Conservation (phyloP, 441 rosid genomes). For the Cnidoscolus chayamansa region DNA sequence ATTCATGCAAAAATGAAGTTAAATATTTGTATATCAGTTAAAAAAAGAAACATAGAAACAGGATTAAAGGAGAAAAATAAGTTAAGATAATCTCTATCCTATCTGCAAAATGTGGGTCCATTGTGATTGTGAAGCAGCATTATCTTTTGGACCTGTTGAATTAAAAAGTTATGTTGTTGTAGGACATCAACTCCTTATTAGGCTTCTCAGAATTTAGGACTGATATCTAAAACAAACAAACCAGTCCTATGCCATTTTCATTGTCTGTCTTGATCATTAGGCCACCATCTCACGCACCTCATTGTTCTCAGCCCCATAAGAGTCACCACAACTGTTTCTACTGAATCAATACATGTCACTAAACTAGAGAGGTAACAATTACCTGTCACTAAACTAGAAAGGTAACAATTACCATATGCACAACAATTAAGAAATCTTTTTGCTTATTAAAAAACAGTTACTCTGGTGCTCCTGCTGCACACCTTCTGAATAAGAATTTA, state of each 20-base stretch:
- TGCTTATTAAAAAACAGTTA: not conserved
- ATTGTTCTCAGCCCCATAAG: not conserved
- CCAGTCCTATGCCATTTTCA: not conserved
- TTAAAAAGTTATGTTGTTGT: not conserved
- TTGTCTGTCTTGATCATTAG: not conserved
- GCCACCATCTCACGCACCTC: not conserved
- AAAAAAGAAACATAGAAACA: not conserved
- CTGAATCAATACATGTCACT: not conserved
- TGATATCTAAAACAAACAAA: not conserved
- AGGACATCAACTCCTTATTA: not conserved
- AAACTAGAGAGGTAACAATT: not conserved
- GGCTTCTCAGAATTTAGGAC: not conserved
- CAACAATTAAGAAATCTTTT: not conserved
- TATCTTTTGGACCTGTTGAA: not conserved
- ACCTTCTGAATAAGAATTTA: not conserved
- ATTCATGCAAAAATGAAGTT: slow-evolving; percentile 7
- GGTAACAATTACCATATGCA: not conserved
- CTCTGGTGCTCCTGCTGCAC: not conserved
- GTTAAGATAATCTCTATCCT: not conserved
- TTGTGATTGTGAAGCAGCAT: not conserved
- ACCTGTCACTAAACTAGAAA: not conserved
- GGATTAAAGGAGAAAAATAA: not conserved
- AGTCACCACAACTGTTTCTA: not conserved
- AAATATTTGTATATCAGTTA: not conserved
- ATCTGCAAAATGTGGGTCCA: not conserved